Conservation (phyloP, 768 basidiomycete genomes). For the Termitomyces sp. region DNA sequence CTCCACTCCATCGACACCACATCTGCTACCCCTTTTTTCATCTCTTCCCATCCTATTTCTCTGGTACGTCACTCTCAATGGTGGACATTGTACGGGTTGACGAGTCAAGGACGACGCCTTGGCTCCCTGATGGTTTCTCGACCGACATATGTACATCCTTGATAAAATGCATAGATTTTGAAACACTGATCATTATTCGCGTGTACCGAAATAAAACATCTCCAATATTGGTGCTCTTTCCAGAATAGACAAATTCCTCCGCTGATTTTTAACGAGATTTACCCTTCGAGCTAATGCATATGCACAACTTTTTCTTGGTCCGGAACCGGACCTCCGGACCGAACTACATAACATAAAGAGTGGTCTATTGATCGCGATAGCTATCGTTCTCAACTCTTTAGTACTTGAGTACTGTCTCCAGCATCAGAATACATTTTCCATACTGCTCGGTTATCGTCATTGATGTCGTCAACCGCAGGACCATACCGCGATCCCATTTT, state of each 20-base stretch:
- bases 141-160: not conserved
- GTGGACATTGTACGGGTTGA: not conserved
- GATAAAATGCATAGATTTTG: not conserved
- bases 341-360: not conserved
- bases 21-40: not conserved
- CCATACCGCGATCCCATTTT: constrained; percentile 7
- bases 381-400: not conserved
- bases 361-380: not conserved
- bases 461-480: constrained; percentile 1
- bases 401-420: not conserved
- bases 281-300: not conserved
- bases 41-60: not conserved
- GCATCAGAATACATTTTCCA: not conserved
- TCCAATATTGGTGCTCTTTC: not conserved
- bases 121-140: not conserved
- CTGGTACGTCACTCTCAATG: not conserved
- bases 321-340: not conserved
- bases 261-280: not conserved
- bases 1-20: not conserved
- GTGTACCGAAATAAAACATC: not conserved
- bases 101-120: not conserved
- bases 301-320: not conserved
- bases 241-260: not conserved
- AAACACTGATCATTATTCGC: too few relatives aligned
- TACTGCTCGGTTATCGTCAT: not conserved